Base-by-base conservation (phyloP, 331 rosid genomes). In the Cucumis variabilis region DNA sequence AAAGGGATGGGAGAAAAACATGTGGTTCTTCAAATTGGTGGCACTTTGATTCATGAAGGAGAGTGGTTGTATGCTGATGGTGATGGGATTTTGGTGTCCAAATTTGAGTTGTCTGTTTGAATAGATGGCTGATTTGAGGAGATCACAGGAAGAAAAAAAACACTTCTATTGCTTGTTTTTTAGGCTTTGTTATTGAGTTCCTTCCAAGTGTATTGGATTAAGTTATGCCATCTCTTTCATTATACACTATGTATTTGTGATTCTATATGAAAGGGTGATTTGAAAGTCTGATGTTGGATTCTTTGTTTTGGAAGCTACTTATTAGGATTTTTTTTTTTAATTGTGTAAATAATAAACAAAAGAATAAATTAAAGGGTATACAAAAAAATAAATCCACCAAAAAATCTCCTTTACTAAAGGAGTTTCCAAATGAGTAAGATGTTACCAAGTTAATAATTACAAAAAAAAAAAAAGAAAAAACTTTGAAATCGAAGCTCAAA, bases 31-130 rank as follows among this genome's bases (percentile, higher is more conserved):
- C 86, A 92, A 85, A 86, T 94, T 83, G 96, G 90, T 2, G 98
- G 96, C 41, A 83, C 93, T 12, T 74, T 90, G 25, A 88, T 95
- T 79, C 92, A 89, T 17, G 96, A 95, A 13, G 97, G 97, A 24
- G 98, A 95, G 76, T 95, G 98, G 98, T 66, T 95, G 88, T 95
- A 91, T 88, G 97, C 95, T 33, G 97, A 95, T 80, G 85, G 87
- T 58, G 98, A 94, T 24, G 97, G 96, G 65, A 88, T 95, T 71
- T 90, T 91, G 41, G 69, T 95, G 24, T 91, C 98, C 0, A 93
- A 89, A 71, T 88, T 86, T 77, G 96, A 95, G 91, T 76, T 94
- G 55, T 94, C 96, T 20, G 76, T 89, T 62, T 95, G 89, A 95
- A 66, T 76, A 78, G 66, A 24, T 78, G 51, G 44, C 24, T 51